Conservation (phyloP, 495 filamentous ascomycete species). For the Penicillium egyptiacum region DNA sequence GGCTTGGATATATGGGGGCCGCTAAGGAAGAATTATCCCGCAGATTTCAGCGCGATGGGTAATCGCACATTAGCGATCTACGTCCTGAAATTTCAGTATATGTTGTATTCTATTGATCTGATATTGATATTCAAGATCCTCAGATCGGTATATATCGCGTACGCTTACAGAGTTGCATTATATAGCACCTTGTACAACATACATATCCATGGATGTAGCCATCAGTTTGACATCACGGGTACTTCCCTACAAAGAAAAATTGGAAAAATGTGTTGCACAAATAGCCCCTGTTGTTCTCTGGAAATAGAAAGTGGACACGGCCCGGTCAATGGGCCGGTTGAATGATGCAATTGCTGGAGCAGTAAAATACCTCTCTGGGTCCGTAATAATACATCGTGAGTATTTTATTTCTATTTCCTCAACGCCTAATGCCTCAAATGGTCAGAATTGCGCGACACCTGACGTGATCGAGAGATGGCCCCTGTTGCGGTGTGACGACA, state of each 20-base stretch:
- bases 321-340: slow-evolving; percentile 2
- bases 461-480: background rate
- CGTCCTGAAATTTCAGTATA: slow-evolving; percentile 6
- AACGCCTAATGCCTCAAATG: background rate
- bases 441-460: background rate
- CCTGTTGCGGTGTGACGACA: slow-evolving; percentile 6
- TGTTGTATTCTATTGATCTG: slow-evolving; percentile 1
- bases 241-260: background rate
- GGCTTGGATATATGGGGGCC: slow-evolving; percentile 19
- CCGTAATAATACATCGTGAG: background rate
- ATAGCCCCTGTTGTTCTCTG: background rate
- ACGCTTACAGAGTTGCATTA: background rate
- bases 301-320: slow-evolving; percentile 10
- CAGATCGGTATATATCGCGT: background rate
- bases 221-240: background rate
- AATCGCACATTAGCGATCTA: slow-evolving; percentile 24
- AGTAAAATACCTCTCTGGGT: slow-evolving; percentile 7
- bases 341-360: slow-evolving; percentile 15
- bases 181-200: background rate
- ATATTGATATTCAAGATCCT: slow-evolving; percentile 4
- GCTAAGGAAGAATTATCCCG: slow-evolving; percentile 25
- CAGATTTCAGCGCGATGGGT: slow-evolving; percentile 22
- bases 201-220: background rate
- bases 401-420: slow-evolving; percentile 1
- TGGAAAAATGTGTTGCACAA: background rate